Base-by-base conservation (phyloP, 2,329 filamentous ascomycete species). In the Mariannaea elegans region DNA sequence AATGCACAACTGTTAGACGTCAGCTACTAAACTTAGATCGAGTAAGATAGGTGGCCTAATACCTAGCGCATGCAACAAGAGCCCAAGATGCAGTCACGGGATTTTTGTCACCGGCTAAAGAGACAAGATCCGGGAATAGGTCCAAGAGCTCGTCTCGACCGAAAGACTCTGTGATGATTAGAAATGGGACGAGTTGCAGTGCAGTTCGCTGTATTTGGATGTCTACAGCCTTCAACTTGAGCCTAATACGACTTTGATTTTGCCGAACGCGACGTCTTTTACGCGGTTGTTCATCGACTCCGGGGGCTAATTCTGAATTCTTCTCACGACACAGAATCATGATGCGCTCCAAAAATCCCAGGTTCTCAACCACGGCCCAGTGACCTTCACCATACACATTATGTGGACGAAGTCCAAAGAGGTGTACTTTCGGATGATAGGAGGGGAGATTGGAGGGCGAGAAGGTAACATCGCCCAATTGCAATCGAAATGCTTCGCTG, bases 1-100 rank as follows among this genome's bases (percentile, higher is more conserved):
- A 62, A 54, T 10, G 71, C 72, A 41, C 74, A 80, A 53, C 78
- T 80, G 46, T n/a, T 18, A 24, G 8, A 41, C 21, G 47, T 76
- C 32, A 77, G 69, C 34, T 18, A 14, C 7, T 19, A 47, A n/a
- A 54, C 4, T 19, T 29, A 66, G 29, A 46, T 5, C 1, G 14
- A 5, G 63, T 64, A 54, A 60, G 24, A 24, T 18, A 29, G n/a
- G 7, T 27, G 46, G 44, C 36, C 34, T 1, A 39, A 24, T 79
- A 94, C 92, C 91, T 92, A 63, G 92, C 82, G 71, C 93, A 87
- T n/a, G 89, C 90, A 51, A 97, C 75, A 80, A 97, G 87, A 16
- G 93, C 90, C 95, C 95, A 99, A 0, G 89, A 92, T 7, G 89
- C 85, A 38, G 89, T 79, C 8, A 77, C 75, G 13, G 79, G 77